A percentile compares a stretch with the other conserved stretches of the same genome.
Evolutionary conservation across 2,329 filamentous ascomycete species (phyloP).

Genomic region (Didymella glomerata): DNA sequence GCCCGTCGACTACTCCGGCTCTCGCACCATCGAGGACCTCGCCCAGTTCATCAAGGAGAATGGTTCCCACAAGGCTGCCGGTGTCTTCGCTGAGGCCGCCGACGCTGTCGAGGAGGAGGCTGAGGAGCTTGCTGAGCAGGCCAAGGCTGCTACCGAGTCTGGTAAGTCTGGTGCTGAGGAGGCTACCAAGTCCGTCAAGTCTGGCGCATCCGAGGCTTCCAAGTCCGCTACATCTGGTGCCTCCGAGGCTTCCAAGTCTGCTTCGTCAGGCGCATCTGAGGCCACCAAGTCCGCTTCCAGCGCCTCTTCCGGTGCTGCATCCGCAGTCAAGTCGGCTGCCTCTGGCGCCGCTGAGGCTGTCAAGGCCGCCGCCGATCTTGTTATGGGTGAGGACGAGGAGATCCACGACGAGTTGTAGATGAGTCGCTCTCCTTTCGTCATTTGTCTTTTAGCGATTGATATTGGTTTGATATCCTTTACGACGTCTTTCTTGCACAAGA

Average conservation of each 20-base stretch:
- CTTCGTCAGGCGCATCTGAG: constrained; percentile 52
- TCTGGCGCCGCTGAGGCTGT: constrained; percentile 50
- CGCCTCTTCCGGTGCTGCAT: constrained; percentile 31
- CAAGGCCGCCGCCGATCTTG: constrained; percentile 47
- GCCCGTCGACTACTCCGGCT: constrained; percentile 86
- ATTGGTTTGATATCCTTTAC: constrained; percentile 32
- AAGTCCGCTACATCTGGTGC: not conserved
- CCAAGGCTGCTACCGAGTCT: constrained; percentile 48
- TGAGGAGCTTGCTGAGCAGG: constrained; percentile 52
- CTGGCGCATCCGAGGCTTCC: constrained; percentile 40
- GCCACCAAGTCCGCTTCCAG: constrained; percentile 44
- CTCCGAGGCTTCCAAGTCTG: constrained; percentile 50
- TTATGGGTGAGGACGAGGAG: constrained; percentile 47
- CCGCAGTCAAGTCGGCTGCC: constrained; percentile 50
- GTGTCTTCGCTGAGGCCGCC: constrained; percentile 66
- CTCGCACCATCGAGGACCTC: constrained; percentile 89
- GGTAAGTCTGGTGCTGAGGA: constrained; percentile 50
- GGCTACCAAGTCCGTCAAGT: constrained; percentile 59
- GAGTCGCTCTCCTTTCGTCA: constrained; percentile 9
- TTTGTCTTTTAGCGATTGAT: constrained; percentile 32
- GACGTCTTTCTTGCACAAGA: constrained; percentile 26
- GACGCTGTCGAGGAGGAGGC: constrained; percentile 57
- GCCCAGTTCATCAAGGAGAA: constrained; percentile 93
- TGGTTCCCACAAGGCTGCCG: constrained; percentile 84
- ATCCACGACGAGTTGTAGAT: constrained; percentile 80